Conservation (phyloP, 2,329 filamentous ascomycete genomes). For the Cryphonectria japonica region DNA sequence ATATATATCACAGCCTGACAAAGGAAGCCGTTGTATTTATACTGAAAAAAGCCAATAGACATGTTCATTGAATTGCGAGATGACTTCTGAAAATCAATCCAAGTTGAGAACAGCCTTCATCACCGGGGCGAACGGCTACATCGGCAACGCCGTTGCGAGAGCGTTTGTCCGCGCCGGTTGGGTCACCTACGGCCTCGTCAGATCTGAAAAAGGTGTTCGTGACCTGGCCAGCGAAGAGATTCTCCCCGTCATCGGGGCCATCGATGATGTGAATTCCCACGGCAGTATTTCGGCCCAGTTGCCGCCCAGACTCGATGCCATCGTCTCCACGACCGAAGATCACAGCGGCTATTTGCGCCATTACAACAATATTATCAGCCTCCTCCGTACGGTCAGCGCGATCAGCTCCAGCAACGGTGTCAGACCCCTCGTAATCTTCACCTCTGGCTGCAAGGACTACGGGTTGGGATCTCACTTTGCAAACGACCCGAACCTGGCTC, state of each 20-base stretch:
- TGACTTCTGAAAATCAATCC: neutral
- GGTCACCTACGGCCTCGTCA: slow-evolving; percentile 49
- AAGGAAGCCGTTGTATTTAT: neutral
- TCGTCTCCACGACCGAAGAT: slow-evolving; percentile 49
- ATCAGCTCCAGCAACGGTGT: slow-evolving; percentile 40
- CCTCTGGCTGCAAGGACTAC: slow-evolving; percentile 56
- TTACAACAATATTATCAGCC: slow-evolving; percentile 41
- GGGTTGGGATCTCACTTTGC: slow-evolving; percentile 42
- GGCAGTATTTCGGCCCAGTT: slow-evolving; percentile 34
- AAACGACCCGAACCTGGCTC: slow-evolving; percentile 40
- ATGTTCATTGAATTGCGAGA: neutral
- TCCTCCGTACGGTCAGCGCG: slow-evolving; percentile 41
- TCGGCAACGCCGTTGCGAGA: slow-evolving; percentile 49
- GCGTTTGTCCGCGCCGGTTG: slow-evolving; percentile 52
- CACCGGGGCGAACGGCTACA: slow-evolving; percentile 53
- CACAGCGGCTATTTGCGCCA: slow-evolving; percentile 45
- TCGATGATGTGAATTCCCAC: slow-evolving; percentile 40
- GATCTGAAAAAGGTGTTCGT: slow-evolving; percentile 38
- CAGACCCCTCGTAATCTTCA: slow-evolving; percentile 48
- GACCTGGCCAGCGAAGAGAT: slow-evolving; percentile 42
- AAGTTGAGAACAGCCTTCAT: slow-evolving; percentile 44
- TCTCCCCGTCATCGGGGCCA: slow-evolving; percentile 46
- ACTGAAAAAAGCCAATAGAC: neutral
- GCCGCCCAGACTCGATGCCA: slow-evolving; percentile 43
- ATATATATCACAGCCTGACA: neutral